phyloP scores from a whole-genome alignment of 768 basidiomycete genomes.

The Mycena sanguinolenta region DNA sequence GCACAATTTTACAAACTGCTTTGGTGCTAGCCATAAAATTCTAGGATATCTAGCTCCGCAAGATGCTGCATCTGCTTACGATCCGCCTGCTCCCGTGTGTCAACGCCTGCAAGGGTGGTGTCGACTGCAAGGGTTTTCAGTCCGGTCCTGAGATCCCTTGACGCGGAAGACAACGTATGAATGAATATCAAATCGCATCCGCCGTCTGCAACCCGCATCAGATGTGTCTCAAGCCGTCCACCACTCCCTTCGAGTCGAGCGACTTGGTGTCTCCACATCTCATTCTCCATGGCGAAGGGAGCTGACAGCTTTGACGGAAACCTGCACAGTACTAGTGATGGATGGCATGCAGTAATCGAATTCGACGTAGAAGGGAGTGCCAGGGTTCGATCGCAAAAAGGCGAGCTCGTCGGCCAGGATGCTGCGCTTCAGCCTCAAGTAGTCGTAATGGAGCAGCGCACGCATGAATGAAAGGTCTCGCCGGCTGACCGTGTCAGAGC shows the following conservation, averaged over 20 bases:
- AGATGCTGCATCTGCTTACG: not conserved
- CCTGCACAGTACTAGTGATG: not conserved
- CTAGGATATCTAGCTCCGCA: constrained; percentile 5
- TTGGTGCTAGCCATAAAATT: not conserved
- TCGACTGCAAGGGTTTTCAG: not conserved
- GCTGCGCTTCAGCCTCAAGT: not conserved
- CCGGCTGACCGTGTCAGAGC: not conserved
- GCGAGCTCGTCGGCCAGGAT: not conserved
- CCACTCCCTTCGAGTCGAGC: not conserved
- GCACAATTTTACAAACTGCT: not conserved
- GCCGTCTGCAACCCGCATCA: constrained; percentile 1
- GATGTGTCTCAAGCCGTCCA: constrained; percentile 9
- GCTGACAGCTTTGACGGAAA: not conserved
- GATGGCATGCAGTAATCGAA: not conserved
- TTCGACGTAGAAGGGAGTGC: not conserved
- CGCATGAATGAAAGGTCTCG: not conserved
- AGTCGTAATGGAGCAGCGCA: not conserved
- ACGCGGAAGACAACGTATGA: not conserved
- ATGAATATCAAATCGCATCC: constrained; percentile 9
- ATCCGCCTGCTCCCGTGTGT: not conserved
- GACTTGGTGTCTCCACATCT: not conserved
- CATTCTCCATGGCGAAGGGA: not conserved
- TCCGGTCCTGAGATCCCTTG: not conserved
- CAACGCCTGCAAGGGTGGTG: not conserved
- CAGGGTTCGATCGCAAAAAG: not conserved